These are phyloP conservation scores for Sporothrix variecibatus DNA, from an alignment of 2,329 filamentous ascomycete species.

Conservation along the genomic window DNA sequence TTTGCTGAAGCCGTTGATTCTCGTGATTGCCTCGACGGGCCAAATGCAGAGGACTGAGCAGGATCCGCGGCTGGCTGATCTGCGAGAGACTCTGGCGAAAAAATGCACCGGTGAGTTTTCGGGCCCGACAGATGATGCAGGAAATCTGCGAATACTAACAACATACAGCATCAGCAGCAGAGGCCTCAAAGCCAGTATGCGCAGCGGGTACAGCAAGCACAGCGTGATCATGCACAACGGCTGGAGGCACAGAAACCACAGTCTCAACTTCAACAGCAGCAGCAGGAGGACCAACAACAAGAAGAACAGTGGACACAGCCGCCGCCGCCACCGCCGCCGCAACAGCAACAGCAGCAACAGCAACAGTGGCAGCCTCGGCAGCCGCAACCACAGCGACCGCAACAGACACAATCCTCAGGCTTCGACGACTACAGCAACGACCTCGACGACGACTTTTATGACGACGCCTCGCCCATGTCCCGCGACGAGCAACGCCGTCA, in stretches of 20 bases:
- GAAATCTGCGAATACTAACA: too few species aligned
- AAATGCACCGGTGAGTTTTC: too few species aligned
- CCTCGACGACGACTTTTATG: conserved; percentile 21
- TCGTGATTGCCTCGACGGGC: conserved; percentile 19
- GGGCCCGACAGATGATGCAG: too few species aligned
- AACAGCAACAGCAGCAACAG: not conserved
- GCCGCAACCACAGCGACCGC: not conserved
- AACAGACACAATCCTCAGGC: not conserved
- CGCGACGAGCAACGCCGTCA: conserved; percentile 16
- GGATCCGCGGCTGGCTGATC: conserved; percentile 26
- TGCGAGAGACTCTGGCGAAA: conserved; percentile 24
- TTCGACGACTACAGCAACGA: not conserved
- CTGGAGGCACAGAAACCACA: not conserved
- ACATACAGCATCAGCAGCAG: not conserved
- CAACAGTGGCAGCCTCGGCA: not conserved
- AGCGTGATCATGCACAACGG: not conserved
- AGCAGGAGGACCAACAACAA: not conserved
- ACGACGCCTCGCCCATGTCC: conserved; percentile 33
- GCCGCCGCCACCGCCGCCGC: not conserved
- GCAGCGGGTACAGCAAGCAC: not conserved
- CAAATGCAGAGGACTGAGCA: conserved; percentile 21
- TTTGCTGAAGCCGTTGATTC: conserved; percentile 19
- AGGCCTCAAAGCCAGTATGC: not conserved
- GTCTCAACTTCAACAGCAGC: not conserved
- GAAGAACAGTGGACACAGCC: too few species aligned